Evolutionary conservation across 2,329 filamentous ascomycete genomes (phyloP).

Genomic region (Huntiella bhutanensis): DNA sequence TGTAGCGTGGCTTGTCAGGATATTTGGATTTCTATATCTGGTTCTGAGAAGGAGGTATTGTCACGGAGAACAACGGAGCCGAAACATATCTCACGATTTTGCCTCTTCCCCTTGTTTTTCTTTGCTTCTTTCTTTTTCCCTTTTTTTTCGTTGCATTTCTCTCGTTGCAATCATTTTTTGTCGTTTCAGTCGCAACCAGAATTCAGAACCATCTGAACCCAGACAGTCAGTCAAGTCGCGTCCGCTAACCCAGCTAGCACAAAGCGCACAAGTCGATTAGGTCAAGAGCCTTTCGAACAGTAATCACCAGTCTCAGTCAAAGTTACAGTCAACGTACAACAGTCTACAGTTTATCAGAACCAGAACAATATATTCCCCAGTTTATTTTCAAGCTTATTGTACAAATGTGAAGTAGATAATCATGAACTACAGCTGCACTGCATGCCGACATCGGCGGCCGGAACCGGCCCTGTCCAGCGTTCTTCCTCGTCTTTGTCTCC

Average conservation of each 20-base stretch:
- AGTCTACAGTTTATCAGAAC: conserved; percentile 3
- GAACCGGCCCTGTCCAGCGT: conserved; percentile 72
- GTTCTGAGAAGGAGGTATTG: neutral
- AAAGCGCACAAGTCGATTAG: neutral
- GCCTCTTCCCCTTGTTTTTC: neutral
- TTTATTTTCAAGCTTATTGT: neutral
- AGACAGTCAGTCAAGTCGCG: neutral
- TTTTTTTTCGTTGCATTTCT: neutral
- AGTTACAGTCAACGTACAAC: conserved; percentile 1
- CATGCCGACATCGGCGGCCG: conserved; percentile 56
- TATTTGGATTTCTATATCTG: neutral
- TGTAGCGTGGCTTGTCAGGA: neutral
- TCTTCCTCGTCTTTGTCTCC: conserved; percentile 56
- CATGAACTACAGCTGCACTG: conserved; percentile 93
- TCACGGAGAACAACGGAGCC: neutral
- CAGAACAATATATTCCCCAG: conserved; percentile 2
- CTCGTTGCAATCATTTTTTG: neutral
- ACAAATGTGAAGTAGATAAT: neutral
- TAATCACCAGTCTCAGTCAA: neutral
- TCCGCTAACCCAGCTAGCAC: neutral
- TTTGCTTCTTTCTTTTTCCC: neutral
- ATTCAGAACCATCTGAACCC: neutral
- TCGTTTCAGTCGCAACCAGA: neutral
- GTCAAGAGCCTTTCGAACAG: neutral
- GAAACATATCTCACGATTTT: neutral